Evolutionary conservation across 169 alveolate species (phyloP).

Genomic region (Theileria parva): DNA sequence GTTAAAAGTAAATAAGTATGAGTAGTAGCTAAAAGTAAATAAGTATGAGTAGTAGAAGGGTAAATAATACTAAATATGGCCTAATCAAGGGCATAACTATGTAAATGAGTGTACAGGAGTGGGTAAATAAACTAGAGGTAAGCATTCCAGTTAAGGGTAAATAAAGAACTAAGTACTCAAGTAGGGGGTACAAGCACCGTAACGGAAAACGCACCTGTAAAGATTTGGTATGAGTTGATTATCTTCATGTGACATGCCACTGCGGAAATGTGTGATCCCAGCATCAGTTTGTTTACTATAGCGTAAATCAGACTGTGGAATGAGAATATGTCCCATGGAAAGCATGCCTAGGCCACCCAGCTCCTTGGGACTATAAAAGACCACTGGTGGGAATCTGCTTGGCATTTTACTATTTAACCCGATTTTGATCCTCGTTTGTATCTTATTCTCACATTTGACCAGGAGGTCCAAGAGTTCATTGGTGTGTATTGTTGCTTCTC

Average conservation of each 20-base stretch:
- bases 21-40: too few relatives aligned
- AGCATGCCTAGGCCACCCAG: conserved; percentile 99
- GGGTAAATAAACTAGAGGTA: too few relatives aligned
- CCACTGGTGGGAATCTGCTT: conserved; percentile 99
- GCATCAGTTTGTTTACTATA: conserved; percentile 96
- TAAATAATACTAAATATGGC: not conserved
- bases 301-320: conserved; percentile 99
- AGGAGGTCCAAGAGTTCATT: conserved; percentile 95
- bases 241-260: conserved; percentile 99
- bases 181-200: not conserved
- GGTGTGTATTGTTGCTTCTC: conserved; percentile 99
- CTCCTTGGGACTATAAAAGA: conserved; percentile 99
- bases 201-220: conserved; percentile 85
- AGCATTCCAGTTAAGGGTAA: not conserved
- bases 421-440: conserved; percentile 99
- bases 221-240: conserved; percentile 99
- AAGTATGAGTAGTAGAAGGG: too few relatives aligned
- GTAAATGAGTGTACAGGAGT: not conserved
- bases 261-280: conserved; percentile 99
- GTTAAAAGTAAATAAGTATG: too few relatives aligned
- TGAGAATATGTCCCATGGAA: conserved; percentile 99
- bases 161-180: too few relatives aligned
- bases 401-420: conserved; percentile 99
- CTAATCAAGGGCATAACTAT: not conserved
- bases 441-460: conserved; percentile 98